Evolutionary conservation across 345 rosid species (phyloP), one percentile per base, ranked within the genome.

Genomic region (Populus tremula): DNA sequence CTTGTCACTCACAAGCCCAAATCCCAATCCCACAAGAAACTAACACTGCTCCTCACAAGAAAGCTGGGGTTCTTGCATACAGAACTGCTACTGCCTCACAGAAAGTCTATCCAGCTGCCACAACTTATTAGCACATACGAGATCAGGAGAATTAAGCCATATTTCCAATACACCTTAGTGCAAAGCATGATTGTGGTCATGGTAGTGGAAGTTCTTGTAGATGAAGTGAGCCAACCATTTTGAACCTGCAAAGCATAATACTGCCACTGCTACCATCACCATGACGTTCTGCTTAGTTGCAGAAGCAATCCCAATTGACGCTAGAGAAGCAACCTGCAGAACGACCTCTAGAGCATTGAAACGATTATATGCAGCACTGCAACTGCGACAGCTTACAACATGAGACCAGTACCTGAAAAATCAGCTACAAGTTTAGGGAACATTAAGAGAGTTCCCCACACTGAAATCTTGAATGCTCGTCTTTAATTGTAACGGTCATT

Each of bases 101-200:
- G 13, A 23, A n/a, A 10, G 13, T 2, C 25, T 33, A 33, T 33
- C 36, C 36, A 33, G 36, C 36, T 33, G 36, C 36, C 36, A 33
- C 36, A 4, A 33, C 36, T 33, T 33, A 33, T 33, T 5, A 33
- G 36, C 36, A 33, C 36, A 33, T 33, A 33, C 36, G 36, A 33
- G 36, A 33, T 33, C 36, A 4, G 36, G 36, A 33, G 36, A 33
- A 33, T 20, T 7, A 18, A 53, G 59, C 20, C n/a, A 18, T 18
- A 18, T 53, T 53, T 20, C 20, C 23, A 53, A 6, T 8, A 53
- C 9, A 20, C 23, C 73, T 89, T 77, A 90, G 62, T 82, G 86
- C 75, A 94, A 83, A 72, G 98, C 97, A 82, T 94, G 98, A 62
- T 87, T 87, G 71, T 92, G 92, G 85, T 88, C 98, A 78, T 92